Conservation (phyloP, 2,329 filamentous ascomycete genomes). For the Fusarium dimerum region DNA sequence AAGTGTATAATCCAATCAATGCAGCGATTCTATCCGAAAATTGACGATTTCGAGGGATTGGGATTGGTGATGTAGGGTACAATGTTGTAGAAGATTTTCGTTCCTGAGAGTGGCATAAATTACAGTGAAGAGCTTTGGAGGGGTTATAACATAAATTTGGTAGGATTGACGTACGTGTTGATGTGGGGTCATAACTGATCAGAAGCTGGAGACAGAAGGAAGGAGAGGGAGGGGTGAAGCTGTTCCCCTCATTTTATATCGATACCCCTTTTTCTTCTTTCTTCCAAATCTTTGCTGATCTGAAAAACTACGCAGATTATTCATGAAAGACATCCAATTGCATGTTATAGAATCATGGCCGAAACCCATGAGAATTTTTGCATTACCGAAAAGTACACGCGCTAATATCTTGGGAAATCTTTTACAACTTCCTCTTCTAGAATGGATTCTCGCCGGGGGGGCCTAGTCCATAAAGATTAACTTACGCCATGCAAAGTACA, state of each 20-base stretch:
- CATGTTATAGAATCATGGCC: too few relatives aligned
- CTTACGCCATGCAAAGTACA: too few relatives aligned
- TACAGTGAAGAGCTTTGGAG: too few relatives aligned
- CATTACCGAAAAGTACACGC: not conserved
- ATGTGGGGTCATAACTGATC: too few relatives aligned
- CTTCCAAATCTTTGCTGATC: not conserved
- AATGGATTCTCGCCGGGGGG: not conserved
- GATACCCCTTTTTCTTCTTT: not conserved
- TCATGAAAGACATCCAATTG: too few relatives aligned
- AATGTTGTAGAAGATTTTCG: not conserved
- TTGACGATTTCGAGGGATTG: not conserved
- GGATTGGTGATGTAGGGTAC: not conserved
- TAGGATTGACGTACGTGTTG: too few relatives aligned
- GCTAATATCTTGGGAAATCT: not conserved
- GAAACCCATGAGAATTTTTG: too few relatives aligned
- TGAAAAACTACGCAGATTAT: too few relatives aligned
- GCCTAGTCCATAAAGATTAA: not conserved
- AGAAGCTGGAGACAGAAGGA: too few relatives aligned
- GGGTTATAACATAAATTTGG: too few relatives aligned
- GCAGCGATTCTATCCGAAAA: too few relatives aligned
- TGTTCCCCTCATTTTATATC: not conserved
- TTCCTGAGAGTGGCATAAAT: not conserved
- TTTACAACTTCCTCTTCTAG: constrained; percentile 17
- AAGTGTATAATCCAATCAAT: not conserved
- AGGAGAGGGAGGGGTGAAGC: not conserved